Evolutionary conservation across 257 asterid species (phyloP).

Genomic region (Nicotiana knightiana): DNA sequence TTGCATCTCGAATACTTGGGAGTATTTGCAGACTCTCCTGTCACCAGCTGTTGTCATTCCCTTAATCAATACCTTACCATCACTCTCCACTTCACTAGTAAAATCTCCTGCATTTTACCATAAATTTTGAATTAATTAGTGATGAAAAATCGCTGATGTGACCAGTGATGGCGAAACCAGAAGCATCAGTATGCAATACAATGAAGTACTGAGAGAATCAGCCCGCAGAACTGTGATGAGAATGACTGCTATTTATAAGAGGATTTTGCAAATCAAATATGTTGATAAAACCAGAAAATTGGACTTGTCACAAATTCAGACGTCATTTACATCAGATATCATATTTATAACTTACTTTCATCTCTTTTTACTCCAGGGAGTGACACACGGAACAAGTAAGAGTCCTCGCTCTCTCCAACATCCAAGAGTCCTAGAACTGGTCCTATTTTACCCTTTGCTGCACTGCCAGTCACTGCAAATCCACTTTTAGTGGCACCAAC

Average conservation of each 20-base stretch:
- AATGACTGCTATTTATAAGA: not conserved
- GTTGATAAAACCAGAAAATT: not conserved
- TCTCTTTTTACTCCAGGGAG: constrained; percentile 92
- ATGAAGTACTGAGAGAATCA: not conserved
- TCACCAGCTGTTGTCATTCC: constrained; percentile 71
- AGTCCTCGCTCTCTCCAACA: constrained; percentile 66
- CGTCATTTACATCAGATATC: not conserved
- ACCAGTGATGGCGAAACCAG: not conserved
- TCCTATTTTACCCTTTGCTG: constrained; percentile 54
- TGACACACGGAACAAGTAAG: constrained; percentile 75
- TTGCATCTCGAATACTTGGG: constrained; percentile 64
- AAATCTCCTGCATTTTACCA: constrained; percentile 49
- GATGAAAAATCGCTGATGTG: not conserved
- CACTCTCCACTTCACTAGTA: constrained; percentile 69
- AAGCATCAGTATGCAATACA: not conserved
- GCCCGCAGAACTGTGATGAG: not conserved
- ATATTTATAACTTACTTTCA: constrained; percentile 47
- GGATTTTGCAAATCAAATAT: not conserved
- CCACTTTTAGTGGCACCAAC: constrained; percentile 51
- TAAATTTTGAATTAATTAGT: not conserved
- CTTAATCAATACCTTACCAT: constrained; percentile 57
- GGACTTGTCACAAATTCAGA: not conserved
- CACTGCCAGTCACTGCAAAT: constrained; percentile 63
- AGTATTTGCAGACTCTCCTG: constrained; percentile 32
- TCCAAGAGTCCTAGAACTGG: constrained; percentile 70